These are phyloP conservation scores for Zarea fungicola DNA, from an alignment of 2,329 filamentous ascomycete genomes.

Conservation along the genomic window DNA sequence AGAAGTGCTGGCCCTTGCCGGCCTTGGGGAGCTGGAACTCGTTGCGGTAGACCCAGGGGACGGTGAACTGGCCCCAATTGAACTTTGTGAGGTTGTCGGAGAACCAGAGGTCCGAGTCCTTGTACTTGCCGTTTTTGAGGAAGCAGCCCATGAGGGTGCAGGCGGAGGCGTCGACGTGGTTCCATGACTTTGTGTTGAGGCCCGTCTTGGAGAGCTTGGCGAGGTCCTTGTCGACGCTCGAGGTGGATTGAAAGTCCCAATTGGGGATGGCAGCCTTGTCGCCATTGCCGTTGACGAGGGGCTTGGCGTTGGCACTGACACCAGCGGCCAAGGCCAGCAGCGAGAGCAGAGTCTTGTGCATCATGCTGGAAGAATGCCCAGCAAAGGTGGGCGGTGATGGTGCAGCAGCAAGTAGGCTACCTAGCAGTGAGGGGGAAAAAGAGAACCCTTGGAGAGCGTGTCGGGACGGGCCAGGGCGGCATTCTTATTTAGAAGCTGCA, in stretches of 20 bases:
- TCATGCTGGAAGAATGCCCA: neutral
- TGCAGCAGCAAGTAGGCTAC: too few species aligned
- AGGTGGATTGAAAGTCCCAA: slow-evolving; percentile 47
- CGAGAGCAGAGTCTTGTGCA: neutral
- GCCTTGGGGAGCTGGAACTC: slow-evolving; percentile 39
- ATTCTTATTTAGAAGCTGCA: neutral
- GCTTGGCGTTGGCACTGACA: slow-evolving; percentile 3
- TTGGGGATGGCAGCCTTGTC: slow-evolving; percentile 30
- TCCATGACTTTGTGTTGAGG: slow-evolving; percentile 45
- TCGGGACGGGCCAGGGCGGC: neutral
- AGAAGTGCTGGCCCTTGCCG: slow-evolving; percentile 37
- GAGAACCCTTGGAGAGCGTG: too few species aligned
- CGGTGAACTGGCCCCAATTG: slow-evolving; percentile 41
- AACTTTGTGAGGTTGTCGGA: slow-evolving; percentile 42
- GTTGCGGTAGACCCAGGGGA: slow-evolving; percentile 55
- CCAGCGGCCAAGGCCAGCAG: slow-evolving; percentile 11
- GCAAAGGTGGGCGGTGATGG: too few species aligned
- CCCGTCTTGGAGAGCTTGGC: slow-evolving; percentile 36
- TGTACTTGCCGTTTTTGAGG: slow-evolving; percentile 46
- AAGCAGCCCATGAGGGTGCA: slow-evolving; percentile 55
- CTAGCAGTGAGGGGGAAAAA: too few species aligned
- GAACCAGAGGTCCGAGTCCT: slow-evolving; percentile 50
- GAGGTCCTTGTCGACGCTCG: slow-evolving; percentile 30
- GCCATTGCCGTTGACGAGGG: slow-evolving; percentile 22
- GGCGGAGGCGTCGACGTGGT: slow-evolving; percentile 39